Percentiles rank a stretch among this genome's conserved stretches.
Conservation (phyloP, 2,329 filamentous ascomycete species). For the Lasiodiplodia sp. region DNA sequence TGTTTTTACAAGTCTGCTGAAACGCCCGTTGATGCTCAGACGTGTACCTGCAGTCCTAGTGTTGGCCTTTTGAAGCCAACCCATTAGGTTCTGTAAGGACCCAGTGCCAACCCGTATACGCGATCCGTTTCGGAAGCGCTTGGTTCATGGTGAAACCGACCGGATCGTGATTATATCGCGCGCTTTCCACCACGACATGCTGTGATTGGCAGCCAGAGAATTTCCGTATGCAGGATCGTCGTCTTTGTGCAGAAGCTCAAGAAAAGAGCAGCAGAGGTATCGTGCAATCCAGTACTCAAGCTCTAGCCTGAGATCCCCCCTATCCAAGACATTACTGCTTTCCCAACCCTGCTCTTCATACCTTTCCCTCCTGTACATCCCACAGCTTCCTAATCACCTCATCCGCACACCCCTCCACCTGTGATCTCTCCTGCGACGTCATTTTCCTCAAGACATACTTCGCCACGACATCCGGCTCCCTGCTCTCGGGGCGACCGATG, state of each 20-base stretch:
- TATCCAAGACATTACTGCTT: not conserved
- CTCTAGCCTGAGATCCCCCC: not conserved
- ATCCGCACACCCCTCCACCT: constrained; percentile 52
- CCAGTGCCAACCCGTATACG: not conserved
- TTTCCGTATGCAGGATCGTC: not conserved
- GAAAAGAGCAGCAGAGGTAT: not conserved
- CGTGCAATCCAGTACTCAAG: not conserved
- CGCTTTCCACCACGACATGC: not conserved
- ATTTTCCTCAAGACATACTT: constrained; percentile 80
- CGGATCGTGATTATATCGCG: not conserved
- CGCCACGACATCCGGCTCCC: constrained; percentile 72
- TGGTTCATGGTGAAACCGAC: not conserved
- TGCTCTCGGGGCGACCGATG: constrained; percentile 80
- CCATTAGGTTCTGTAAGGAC: not conserved
- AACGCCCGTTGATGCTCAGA: not conserved
- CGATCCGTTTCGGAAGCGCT: not conserved
- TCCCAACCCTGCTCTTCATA: not conserved
- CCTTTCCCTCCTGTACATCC: constrained; percentile 53
- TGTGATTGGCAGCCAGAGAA: not conserved
- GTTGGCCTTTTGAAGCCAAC: not conserved
- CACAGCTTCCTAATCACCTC: constrained; percentile 62
- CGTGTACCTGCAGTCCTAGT: not conserved
- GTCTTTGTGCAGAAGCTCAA: not conserved
- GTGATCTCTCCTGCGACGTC: constrained; percentile 57
- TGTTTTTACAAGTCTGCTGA: not conserved